Evolutionary conservation across 2,329 filamentous ascomycete genomes (phyloP).

Genomic region (Phaeophleospora eucalypticola): DNA sequence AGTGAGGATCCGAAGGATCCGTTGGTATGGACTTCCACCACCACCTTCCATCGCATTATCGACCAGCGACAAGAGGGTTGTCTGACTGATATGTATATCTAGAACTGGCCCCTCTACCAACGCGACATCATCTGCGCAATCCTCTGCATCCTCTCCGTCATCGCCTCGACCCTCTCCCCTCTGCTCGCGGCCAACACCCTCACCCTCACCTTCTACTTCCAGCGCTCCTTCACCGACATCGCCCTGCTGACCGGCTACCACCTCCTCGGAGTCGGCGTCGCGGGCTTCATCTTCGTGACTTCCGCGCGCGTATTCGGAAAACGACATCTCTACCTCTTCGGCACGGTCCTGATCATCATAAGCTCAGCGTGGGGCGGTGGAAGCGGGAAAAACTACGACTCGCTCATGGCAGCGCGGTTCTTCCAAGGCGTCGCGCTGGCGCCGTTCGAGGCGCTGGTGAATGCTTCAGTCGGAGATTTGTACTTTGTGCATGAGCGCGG

Average conservation of each 20-base stretch:
- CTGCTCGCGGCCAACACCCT: slow-evolving; percentile 86
- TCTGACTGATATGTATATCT: slow-evolving; percentile 9
- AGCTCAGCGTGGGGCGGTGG: slow-evolving; percentile 76
- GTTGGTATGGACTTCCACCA: slow-evolving; percentile 50
- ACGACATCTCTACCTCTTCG: slow-evolving; percentile 78
- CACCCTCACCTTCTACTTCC: slow-evolving; percentile 66
- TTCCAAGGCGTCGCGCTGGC: slow-evolving; percentile 83
- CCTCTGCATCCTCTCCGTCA: slow-evolving; percentile 74
- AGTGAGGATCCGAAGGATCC: slow-evolving; percentile 89
- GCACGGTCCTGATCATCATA: slow-evolving; percentile 66
- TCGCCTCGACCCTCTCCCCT: slow-evolving; percentile 78
- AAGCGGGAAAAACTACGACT: slow-evolving; percentile 63
- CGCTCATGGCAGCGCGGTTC: slow-evolving; percentile 71
- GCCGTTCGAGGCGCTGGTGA: slow-evolving; percentile 85
- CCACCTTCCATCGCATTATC: background rate
- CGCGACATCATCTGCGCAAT: slow-evolving; percentile 76
- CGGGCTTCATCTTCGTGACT: slow-evolving; percentile 81
- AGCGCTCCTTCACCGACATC: slow-evolving; percentile 63
- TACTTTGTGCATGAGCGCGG: slow-evolving; percentile 83
- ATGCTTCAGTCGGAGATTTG: slow-evolving; percentile 82
- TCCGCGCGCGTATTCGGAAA: slow-evolving; percentile 90
- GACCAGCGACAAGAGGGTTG: background rate
- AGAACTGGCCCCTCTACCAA: slow-evolving; percentile 83
- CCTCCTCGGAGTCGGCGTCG: slow-evolving; percentile 74
- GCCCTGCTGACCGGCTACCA: slow-evolving; percentile 85